Base-by-base conservation (phyloP, 176 grass and related monocot species). In the Luzula sylvatica region DNA sequence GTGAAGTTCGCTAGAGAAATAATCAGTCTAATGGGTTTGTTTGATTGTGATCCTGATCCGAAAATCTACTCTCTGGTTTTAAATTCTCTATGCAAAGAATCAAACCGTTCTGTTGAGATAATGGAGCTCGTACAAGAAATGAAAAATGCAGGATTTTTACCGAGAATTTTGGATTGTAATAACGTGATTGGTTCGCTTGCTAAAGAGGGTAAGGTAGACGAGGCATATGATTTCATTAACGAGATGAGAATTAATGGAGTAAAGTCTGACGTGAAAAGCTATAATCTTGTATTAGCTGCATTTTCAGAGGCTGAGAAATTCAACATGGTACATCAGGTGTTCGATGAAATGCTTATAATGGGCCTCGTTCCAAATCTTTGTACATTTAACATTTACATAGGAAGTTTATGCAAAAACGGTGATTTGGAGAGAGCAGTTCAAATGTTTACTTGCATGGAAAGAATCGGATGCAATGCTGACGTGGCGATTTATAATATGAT, bases 271-370 rank as follows among this genome's bases (percentile, higher is more conserved):
- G 27, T 77, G 7, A 26, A 17, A 2, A 46, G 74, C 46, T 78
- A 65, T 47, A 72, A 72, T 20, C 42, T 7, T 1, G 8, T 87
- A 13, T 17, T 76, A 8, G 55, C 47, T n/a, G 74, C 55, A 0
- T 82, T 72, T 58, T 46, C 51, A 4, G 16, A 45, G 18, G 20
- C 11, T 25, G 32, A 32, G 0, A n/a, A 54, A 18, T 70, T 82
- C 8, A 39, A 70, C 3, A 53, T 42, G 40, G 74, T 74, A 11
- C 71, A 80, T 11, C 61, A 82, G 55, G 60, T 68, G 60, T 86
- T 94, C 23, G 86, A 92, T 65, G 80, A 81, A 81, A 84, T 92
- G 50, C 78, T 88, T 45, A 45, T 84, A 7, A 47, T 58, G 1
- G 86, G 86, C 29, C 23, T 80, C 38, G 42, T 77, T 32, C 86